Percentiles rank a stretch among this genome's conserved stretches.
phyloP scores from a whole-genome alignment of 345 rosid species.

The Sisymbrium irio region DNA sequence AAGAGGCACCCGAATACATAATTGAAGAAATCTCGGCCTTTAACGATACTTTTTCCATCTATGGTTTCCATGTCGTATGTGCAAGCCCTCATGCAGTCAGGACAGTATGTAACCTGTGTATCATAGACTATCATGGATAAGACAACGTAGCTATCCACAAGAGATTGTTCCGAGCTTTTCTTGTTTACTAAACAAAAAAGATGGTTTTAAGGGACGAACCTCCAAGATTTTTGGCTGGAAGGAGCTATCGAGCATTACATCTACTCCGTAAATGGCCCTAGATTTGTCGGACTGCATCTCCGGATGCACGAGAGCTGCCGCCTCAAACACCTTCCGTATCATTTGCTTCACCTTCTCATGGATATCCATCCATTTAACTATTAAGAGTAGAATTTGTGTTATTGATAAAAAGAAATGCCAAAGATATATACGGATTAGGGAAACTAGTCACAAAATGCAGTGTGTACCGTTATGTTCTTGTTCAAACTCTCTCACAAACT shows the following conservation, averaged over 20 bases:
- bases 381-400: slow-evolving; percentile 20
- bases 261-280: slow-evolving; percentile 89
- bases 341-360: slow-evolving; percentile 56
- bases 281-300: slow-evolving; percentile 82
- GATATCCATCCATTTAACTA: slow-evolving; percentile 84
- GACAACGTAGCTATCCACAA: background rate
- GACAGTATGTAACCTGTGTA: slow-evolving; percentile 84
- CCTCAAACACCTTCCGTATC: slow-evolving; percentile 71
- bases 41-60: slow-evolving; percentile 42
- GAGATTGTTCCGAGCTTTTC: background rate
- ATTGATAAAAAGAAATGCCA: background rate
- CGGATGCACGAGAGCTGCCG: slow-evolving; percentile 81
- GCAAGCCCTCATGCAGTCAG: slow-evolving; percentile 93
- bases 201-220: slow-evolving; percentile 46
- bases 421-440: no score
- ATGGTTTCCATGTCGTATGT: slow-evolving; percentile 59
- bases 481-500: slow-evolving; percentile 83
- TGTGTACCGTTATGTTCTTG: slow-evolving; percentile 69
- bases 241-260: slow-evolving; percentile 78
- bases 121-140: slow-evolving; percentile 1
- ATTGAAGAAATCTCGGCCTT: slow-evolving; percentile 73
- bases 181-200: background rate
- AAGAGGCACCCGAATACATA: slow-evolving; percentile 79
- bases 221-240: slow-evolving; percentile 85
- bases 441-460: no score